Evolutionary conservation across 495 filamentous ascomycete species (phyloP).

Genomic region (Podospora didyma): DNA sequence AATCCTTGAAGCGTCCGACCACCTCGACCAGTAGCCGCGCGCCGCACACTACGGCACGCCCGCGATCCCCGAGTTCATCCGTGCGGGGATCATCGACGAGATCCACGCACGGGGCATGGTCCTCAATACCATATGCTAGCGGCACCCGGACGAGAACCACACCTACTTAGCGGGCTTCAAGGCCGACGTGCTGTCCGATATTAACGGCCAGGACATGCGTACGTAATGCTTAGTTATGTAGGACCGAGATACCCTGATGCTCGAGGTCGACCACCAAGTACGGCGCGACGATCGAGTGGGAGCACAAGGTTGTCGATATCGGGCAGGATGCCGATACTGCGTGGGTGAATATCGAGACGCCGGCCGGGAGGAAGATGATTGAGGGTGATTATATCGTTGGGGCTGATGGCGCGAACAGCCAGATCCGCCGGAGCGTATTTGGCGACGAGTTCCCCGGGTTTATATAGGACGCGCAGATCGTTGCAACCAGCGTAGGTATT

Average conservation of each 20-base stretch:
- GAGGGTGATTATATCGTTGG: slow-evolving; percentile 55
- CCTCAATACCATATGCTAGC: slow-evolving; percentile 51
- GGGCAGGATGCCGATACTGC: slow-evolving; percentile 47
- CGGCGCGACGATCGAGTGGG: slow-evolving; percentile 40
- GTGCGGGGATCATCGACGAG: slow-evolving; percentile 55
- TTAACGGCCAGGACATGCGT: slow-evolving; percentile 34
- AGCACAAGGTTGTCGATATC: slow-evolving; percentile 45
- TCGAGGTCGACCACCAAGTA: slow-evolving; percentile 40
- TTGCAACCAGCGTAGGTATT: slow-evolving; percentile 56
- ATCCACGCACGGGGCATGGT: slow-evolving; percentile 44
- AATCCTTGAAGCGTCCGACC: slow-evolving; percentile 48
- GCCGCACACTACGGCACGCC: slow-evolving; percentile 51
- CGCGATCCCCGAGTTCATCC: slow-evolving; percentile 49
- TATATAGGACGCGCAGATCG: slow-evolving; percentile 55
- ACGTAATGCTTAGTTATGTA: slow-evolving; percentile 34
- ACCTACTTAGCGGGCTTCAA: slow-evolving; percentile 29
- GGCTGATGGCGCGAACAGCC: slow-evolving; percentile 57
- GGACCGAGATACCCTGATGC: slow-evolving; percentile 40
- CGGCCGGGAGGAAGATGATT: slow-evolving; percentile 33
- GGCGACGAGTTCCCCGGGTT: slow-evolving; percentile 57
- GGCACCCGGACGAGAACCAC: slow-evolving; percentile 38
- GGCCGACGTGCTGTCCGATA: slow-evolving; percentile 20
- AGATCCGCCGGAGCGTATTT: slow-evolving; percentile 51
- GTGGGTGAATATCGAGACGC: slow-evolving; percentile 48
- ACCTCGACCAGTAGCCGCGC: slow-evolving; percentile 54